Conservation (phyloP, 306 rosid genomes). For the Cucurbita pepo region DNA sequence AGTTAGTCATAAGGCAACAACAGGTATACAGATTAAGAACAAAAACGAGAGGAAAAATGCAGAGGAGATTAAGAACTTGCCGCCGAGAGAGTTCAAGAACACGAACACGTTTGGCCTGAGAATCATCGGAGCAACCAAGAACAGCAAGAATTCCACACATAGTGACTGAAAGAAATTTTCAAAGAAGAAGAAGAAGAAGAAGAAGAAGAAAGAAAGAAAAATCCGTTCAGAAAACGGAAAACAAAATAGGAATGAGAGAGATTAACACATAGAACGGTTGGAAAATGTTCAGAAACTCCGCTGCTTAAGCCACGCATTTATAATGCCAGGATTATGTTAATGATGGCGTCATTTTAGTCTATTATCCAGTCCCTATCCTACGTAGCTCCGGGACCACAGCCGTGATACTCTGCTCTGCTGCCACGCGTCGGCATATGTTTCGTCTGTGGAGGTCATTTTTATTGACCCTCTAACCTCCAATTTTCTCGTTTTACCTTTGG, state of each 20-base stretch:
- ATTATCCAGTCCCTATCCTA: not conserved
- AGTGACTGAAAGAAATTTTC: not conserved
- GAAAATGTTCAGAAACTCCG: not conserved
- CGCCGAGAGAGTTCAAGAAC: conserved; percentile 63
- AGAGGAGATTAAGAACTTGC: conserved; percentile 9
- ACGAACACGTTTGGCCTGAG: conserved; percentile 77
- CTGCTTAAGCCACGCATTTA: not conserved
- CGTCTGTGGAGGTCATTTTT: not conserved
- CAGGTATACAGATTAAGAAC: not conserved
- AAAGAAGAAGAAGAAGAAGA: not conserved
- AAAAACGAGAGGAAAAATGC: not conserved
- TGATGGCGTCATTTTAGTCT: not conserved
- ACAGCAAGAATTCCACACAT: conserved; percentile 99
- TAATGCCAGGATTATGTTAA: not conserved
- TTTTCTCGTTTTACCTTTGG: not conserved
- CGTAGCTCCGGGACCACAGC: conserved; percentile 1
- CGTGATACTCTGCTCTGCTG: not conserved
- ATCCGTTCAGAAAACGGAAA: not conserved
- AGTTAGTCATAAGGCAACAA: not conserved
- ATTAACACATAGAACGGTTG: not conserved
- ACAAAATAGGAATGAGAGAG: not conserved
- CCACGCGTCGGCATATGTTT: not conserved
- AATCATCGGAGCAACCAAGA: conserved; percentile 75
- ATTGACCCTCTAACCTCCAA: not conserved
- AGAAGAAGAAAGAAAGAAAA: not conserved